Evolutionary conservation across 495 filamentous ascomycete species (phyloP).

Genomic region (Parathielavia hyrcaniae): DNA sequence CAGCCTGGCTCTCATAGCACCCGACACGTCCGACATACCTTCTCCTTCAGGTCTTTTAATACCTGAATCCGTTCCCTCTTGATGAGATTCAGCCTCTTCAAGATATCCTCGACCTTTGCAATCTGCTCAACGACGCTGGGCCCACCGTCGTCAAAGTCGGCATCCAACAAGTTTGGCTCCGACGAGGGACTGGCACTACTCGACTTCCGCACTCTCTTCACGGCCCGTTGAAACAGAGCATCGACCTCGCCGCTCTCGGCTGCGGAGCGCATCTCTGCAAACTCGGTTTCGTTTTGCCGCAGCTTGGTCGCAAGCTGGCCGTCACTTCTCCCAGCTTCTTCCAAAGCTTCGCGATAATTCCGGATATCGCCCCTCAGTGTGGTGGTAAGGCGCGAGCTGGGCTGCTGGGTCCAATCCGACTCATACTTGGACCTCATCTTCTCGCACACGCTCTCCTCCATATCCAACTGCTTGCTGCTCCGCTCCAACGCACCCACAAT

Average conservation of each 20-base stretch:
- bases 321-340: slow-evolving; percentile 85
- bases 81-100: slow-evolving; percentile 85
- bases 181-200: slow-evolving; percentile 52
- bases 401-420: slow-evolving; percentile 93
- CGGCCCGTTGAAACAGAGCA: slow-evolving; percentile 76
- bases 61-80: slow-evolving; percentile 87
- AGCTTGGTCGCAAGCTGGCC: slow-evolving; percentile 77
- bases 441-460: slow-evolving; percentile 96
- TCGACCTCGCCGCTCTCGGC: slow-evolving; percentile 85
- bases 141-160: slow-evolving; percentile 76
- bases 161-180: slow-evolving; percentile 79
- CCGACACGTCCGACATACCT: slow-evolving; percentile 50
- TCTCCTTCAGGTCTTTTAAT: slow-evolving; percentile 93
- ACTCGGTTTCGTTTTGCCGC: slow-evolving; percentile 74
- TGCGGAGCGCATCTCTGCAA: slow-evolving; percentile 91
- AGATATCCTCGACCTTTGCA: slow-evolving; percentile 75
- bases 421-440: slow-evolving; percentile 99
- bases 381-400: slow-evolving; percentile 78
- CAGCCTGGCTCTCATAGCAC: slow-evolving; percentile 16
- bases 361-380: slow-evolving; percentile 81
- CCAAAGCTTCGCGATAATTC: slow-evolving; percentile 79
- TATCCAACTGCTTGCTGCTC: slow-evolving; percentile 79
- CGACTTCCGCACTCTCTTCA: slow-evolving; percentile 55
- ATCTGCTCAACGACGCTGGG: slow-evolving; percentile 86
- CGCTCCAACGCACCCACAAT: slow-evolving; percentile 66